Evolutionary conservation across 352 stramenopile species (phyloP).

Genomic region (Globisporangium acanthophoron): DNA sequence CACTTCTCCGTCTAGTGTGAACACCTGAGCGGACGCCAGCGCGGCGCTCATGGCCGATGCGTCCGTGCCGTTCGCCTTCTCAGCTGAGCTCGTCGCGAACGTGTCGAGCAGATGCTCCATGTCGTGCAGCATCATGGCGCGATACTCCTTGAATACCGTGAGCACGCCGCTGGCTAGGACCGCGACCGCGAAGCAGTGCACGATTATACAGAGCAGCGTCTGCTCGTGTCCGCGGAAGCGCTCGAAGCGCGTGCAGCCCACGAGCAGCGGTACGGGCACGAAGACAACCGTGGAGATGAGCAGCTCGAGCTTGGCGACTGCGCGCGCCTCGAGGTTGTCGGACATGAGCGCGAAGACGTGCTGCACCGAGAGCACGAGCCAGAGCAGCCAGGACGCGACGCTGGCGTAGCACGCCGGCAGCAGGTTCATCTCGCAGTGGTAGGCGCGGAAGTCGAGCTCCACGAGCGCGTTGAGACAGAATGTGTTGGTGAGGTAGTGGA

Average conservation of each 20-base stretch:
- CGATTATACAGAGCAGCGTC: constrained; percentile 49
- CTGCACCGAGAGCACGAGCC: constrained; percentile 35
- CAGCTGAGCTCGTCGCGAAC: background rate
- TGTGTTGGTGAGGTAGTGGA: constrained; percentile 76
- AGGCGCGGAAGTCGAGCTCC: constrained; percentile 79
- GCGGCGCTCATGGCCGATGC: background rate
- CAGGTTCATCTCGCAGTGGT: constrained; percentile 66
- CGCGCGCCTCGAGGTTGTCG: constrained; percentile 24
- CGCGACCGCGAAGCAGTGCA: constrained; percentile 58
- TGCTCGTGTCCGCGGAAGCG: constrained; percentile 59
- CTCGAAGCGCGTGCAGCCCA: constrained; percentile 42
- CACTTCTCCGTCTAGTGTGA: constrained; percentile 26
- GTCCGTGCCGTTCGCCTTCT: background rate
- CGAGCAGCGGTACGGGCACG: constrained; percentile 50
- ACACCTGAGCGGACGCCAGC: constrained; percentile 5
- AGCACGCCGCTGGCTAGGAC: constrained; percentile 44
- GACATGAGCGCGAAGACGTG: constrained; percentile 40
- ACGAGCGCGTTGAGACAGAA: constrained; percentile 53
- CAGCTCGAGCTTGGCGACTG: constrained; percentile 26
- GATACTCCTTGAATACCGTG: constrained; percentile 37
- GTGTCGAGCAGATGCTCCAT: constrained; percentile 40
- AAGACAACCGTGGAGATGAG: constrained; percentile 47
- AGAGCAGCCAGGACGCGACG: constrained; percentile 49
- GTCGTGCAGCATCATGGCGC: constrained; percentile 40
- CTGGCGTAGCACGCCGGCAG: constrained; percentile 58